These are phyloP conservation scores for Lichtheimia ramosa DNA, from an alignment of 371 early-diverging fungal species.

Conservation along the genomic window DNA sequence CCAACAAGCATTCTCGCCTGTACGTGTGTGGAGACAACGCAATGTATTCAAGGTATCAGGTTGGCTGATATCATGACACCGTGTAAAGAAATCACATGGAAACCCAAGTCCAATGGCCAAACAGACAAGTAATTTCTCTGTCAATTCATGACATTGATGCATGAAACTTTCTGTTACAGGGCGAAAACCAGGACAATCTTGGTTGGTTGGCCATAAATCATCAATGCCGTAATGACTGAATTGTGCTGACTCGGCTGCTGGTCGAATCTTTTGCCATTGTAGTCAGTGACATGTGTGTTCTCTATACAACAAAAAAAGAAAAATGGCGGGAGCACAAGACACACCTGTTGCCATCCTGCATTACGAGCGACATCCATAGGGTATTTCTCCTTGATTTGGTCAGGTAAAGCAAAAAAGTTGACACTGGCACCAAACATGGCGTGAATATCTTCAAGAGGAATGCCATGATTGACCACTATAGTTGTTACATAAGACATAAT, in stretches of 20 bases:
- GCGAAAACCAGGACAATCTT: conserved; percentile 32
- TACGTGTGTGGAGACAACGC: conserved; percentile 23
- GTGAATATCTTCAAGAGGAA: conserved; percentile 24
- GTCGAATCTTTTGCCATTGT: conserved; percentile 20
- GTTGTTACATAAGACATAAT: not conserved
- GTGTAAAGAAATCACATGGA: conserved; percentile 28
- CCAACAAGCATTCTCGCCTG: too few species aligned
- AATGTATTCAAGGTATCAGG: conserved; percentile 29
- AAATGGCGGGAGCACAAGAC: too few species aligned
- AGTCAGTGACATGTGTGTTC: too few species aligned
- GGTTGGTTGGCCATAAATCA: conserved; percentile 30
- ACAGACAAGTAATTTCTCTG: conserved; percentile 25
- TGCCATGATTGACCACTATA: conserved; percentile 34
- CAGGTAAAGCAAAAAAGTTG: conserved; percentile 30
- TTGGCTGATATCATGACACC: conserved; percentile 27
- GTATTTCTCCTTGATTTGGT: conserved; percentile 24
- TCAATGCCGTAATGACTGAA: conserved; percentile 30
- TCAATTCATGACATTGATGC: conserved; percentile 29
- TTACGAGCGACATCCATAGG: conserved; percentile 33
- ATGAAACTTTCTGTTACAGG: conserved; percentile 19
- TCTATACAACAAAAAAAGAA: too few species aligned
- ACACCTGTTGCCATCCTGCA: conserved; percentile 29
- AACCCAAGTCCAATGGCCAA: conserved; percentile 32
- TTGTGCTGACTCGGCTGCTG: conserved; percentile 35
- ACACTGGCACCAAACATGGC: conserved; percentile 30